phyloP scores from a whole-genome alignment of 1,139 yeast species.

The Magnusiomyces paraingens region DNA sequence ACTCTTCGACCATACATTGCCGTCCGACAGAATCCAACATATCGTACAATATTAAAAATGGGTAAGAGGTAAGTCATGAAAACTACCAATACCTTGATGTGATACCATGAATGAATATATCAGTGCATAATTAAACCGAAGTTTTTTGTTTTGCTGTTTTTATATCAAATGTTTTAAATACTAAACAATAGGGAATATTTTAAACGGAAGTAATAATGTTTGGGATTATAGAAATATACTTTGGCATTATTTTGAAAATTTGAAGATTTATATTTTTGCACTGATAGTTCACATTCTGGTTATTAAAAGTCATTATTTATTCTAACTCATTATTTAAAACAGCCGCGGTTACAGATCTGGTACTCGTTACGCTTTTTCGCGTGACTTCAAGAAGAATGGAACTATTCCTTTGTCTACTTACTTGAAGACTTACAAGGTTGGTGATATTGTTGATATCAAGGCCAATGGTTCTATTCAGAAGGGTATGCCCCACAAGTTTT shows the following conservation, averaged over 20 bases:
- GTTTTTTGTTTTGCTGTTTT: background rate
- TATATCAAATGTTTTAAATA: too few species aligned
- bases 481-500: constrained; percentile 99
- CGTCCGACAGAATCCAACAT: constrained; percentile 18
- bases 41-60: constrained; percentile 42
- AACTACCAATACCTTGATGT: background rate
- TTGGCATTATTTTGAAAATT: background rate
- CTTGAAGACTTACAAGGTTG: constrained; percentile 97
- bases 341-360: constrained; percentile 99
- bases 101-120: background rate
- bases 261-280: background rate
- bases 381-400: constrained; percentile 99
- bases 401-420: constrained; percentile 89
- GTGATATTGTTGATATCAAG: constrained; percentile 98
- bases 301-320: background rate
- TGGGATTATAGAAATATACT: too few species aligned
- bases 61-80: constrained; percentile 58
- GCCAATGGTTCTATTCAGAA: constrained; percentile 98
- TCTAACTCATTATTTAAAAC: constrained; percentile 16
- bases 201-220: too few species aligned
- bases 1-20: constrained; percentile 12
- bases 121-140: background rate
- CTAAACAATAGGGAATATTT: too few species aligned
- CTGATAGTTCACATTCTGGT: background rate
- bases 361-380: constrained; percentile 99